These are phyloP conservation scores for Pseudotsuga menziesii DNA, from an alignment of 75 land plant genomes.

Conservation along the genomic window DNA sequence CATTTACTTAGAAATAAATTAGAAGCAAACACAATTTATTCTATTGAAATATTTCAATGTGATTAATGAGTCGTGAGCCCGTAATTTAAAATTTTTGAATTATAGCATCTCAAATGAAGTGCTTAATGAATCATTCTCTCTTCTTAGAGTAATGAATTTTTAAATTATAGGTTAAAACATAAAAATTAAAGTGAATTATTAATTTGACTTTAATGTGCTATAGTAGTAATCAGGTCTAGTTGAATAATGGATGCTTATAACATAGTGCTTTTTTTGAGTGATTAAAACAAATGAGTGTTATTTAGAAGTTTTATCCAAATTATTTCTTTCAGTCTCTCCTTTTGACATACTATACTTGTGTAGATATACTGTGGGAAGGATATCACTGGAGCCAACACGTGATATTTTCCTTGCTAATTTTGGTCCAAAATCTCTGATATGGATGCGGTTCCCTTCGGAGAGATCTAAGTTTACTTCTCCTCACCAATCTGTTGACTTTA, in stretches of 20 bases:
- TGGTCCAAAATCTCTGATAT: conserved; percentile 62
- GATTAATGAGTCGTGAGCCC: no score
- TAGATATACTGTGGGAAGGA: conserved; percentile 73
- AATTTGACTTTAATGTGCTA: neutral
- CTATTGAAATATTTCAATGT: no score
- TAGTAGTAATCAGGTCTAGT: neutral
- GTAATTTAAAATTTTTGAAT: no score
- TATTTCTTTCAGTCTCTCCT: neutral
- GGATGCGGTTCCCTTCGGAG: conserved; percentile 70
- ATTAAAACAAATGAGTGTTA: neutral
- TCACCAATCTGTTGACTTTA: conserved; percentile 65
- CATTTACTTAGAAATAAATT: no score
- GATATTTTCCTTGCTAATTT: conserved; percentile 52
- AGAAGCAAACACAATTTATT: no score
- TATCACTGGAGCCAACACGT: conserved; percentile 26
- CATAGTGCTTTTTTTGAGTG: neutral
- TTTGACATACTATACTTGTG: neutral
- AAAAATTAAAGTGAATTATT: neutral
- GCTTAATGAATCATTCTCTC: neutral
- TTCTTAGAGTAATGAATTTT: neutral
- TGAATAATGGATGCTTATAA: conserved; percentile 1
- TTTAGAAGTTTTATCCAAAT: neutral
- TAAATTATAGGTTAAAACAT: neutral
- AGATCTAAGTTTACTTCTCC: conserved; percentile 74
- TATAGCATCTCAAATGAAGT: no score